Evolutionary conservation across 768 basidiomycete species (phyloP).

Genomic region (Macrolepiota albuminosa): DNA sequence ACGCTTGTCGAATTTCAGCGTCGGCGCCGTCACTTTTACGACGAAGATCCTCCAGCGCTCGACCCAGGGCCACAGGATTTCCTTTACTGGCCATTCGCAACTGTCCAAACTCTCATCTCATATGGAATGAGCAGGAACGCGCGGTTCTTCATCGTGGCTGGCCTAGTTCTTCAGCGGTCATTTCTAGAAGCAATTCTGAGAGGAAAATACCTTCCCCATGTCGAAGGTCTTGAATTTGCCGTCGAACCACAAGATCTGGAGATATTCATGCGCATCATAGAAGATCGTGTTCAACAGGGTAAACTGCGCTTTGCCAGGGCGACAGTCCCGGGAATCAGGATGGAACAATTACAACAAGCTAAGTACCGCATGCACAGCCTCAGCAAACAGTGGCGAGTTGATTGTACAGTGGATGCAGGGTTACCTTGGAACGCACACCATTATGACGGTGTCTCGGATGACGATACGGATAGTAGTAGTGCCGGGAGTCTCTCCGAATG

Average conservation of each 20-base stretch:
- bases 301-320: neutral
- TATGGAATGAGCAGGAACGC: neutral
- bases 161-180: neutral
- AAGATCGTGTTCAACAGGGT: neutral
- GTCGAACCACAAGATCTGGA: neutral
- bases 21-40: conserved; percentile 5
- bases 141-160: neutral
- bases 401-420: neutral
- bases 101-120: neutral
- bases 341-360: neutral
- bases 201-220: neutral
- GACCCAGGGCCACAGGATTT: conserved; percentile 5
- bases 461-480: conserved; percentile 4
- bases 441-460: conserved; percentile 1
- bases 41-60: neutral
- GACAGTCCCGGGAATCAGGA: neutral
- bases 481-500: conserved; percentile 1
- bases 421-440: neutral
- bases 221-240: conserved; percentile 4
- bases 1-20: conserved; percentile 1
- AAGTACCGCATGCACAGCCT: neutral
- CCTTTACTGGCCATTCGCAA: neutral
- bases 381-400: neutral
- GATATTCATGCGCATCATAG: neutral
- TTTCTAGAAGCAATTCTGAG: neutral